Base-by-base conservation (phyloP, 192 early-diverging fungal genomes). In the Entomortierella parvispora region DNA sequence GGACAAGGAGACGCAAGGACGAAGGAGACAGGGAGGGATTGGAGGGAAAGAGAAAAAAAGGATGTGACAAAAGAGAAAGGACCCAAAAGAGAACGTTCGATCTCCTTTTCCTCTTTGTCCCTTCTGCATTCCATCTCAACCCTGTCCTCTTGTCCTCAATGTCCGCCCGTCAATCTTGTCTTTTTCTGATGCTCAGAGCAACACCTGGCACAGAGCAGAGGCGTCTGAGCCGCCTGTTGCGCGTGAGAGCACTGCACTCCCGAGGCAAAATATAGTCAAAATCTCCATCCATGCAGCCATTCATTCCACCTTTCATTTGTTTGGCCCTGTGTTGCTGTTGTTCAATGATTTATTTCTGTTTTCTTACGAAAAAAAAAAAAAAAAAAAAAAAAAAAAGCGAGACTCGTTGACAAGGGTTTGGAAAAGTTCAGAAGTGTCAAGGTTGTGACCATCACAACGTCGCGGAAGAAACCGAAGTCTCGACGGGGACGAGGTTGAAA, bases 401-500 rank as follows among this genome's bases (percentile, higher is more conserved):
- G 29, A 25, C 26, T 28, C 47, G 31, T 32, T 26, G 61, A 37
- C n/a, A 51, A 62, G 28, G 22, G 47, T 34, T 28, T 17, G 20
- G 3, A n/a, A 20, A 15, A 17, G 34, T 23, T 37, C 32, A 26
- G 37, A 57, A 42, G 37, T 68, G 72, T 77, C 72, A 77, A 77
- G 55, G 53, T 62, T 67, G 23, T 67, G 65, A 77, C 59, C 65
- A 67, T 67, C 46, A 62, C 53, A 68, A 63, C 65, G 20, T 58
- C 65, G 72, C 72, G 72, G 72, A 77, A 77, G 72, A 77, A 52
- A 23, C 46, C 52, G 28, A 63, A 49, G 43, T 44, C 65, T 77
- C 72, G 60, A 77, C 72, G 72, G 72, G 72, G 65, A 58, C 65
- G 60, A 44, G 64, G 60, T 62, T 77, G 37, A 68, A 47, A 77